phyloP scores from a whole-genome alignment of 1,284 basidiomycete genomes.

The Cryptococcus wingfieldii region DNA sequence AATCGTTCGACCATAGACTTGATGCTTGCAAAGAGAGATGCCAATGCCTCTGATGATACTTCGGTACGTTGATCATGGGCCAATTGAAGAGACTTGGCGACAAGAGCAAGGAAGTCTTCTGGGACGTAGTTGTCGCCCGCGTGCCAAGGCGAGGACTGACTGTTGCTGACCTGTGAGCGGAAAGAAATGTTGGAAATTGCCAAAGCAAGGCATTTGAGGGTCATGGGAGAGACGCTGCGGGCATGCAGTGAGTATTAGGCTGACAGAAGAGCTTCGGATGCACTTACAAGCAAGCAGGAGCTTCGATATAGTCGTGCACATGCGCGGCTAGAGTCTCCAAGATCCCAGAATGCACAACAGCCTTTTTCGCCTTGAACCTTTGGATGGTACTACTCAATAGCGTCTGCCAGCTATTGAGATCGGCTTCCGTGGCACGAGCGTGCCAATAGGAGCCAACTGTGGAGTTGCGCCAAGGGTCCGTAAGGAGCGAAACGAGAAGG shows the following conservation, averaged over 20 bases:
- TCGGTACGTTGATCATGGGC: slow-evolving; percentile 12
- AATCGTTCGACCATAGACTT: slow-evolving; percentile 10
- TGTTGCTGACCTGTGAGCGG: slow-evolving; percentile 11
- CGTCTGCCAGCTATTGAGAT: slow-evolving; percentile 30
- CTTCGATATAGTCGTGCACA: slow-evolving; percentile 28
- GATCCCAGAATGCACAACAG: slow-evolving; percentile 39
- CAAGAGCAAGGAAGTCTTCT: slow-evolving; percentile 33
- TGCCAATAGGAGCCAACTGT: slow-evolving; percentile 34
- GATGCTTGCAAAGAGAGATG: slow-evolving; percentile 20
- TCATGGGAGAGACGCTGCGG: slow-evolving; percentile 27
- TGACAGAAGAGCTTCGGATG: too few relatives aligned
- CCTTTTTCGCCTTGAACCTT: slow-evolving; percentile 36
- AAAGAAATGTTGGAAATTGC: slow-evolving; percentile 29
- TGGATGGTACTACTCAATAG: slow-evolving; percentile 32
- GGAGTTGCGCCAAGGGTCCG: slow-evolving; percentile 35
- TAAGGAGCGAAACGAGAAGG: slow-evolving; percentile 38
- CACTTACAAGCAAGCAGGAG: too few relatives aligned
- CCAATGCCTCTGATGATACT: slow-evolving; percentile 22
- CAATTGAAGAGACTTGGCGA: slow-evolving; percentile 23
- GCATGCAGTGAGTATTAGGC: neutral
- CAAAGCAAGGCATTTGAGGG: slow-evolving; percentile 33
- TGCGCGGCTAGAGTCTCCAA: slow-evolving; percentile 41
- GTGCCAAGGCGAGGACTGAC: slow-evolving; percentile 26
- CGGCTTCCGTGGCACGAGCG: slow-evolving; percentile 14
- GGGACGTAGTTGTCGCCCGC: slow-evolving; percentile 38